A percentile compares a stretch with the other conserved stretches of the same genome.
Evolutionary conservation across 108 stramenopile genomes (phyloP).

Genomic region (Poteriospumella lacustris): DNA sequence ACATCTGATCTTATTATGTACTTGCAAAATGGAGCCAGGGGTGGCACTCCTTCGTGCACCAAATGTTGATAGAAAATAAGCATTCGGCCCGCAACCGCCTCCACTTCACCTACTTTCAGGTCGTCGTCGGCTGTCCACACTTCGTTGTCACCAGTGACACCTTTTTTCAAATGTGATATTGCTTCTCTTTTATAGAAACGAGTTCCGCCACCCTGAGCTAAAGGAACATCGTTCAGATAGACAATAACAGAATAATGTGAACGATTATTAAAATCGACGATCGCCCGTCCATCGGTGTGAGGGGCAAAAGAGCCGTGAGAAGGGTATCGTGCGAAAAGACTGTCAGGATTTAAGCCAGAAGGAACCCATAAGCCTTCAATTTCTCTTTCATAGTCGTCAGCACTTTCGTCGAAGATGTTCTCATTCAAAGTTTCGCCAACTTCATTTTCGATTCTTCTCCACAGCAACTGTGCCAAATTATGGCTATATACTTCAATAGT

Average conservation of each 20-base stretch:
- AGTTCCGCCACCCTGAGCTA: slow-evolving; percentile 31
- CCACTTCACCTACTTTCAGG: slow-evolving; percentile 9
- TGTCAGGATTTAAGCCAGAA: slow-evolving; percentile 25
- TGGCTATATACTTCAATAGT: slow-evolving; percentile 33
- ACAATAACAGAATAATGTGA: slow-evolving; percentile 33
- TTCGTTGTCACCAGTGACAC: background rate
- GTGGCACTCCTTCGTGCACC: slow-evolving; percentile 36
- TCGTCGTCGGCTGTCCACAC: background rate
- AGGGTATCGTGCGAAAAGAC: slow-evolving; percentile 31
- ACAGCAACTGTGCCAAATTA: slow-evolving; percentile 29
- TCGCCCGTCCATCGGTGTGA: slow-evolving; percentile 37
- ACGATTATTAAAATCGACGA: slow-evolving; percentile 29
- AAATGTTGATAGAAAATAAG: slow-evolving; percentile 32
- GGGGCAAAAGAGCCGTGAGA: slow-evolving; percentile 34
- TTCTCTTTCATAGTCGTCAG: slow-evolving; percentile 31
- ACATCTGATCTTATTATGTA: slow-evolving; percentile 40
- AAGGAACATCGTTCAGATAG: slow-evolving; percentile 24
- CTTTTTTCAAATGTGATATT: slow-evolving; percentile 3
- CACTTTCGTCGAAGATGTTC: slow-evolving; percentile 30
- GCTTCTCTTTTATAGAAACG: slow-evolving; percentile 26
- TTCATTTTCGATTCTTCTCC: background rate
- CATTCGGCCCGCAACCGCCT: slow-evolving; percentile 31
- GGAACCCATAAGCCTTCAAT: slow-evolving; percentile 33
- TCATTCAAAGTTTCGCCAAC: background rate
- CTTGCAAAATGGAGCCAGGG: background rate